Evolutionary conservation across 139 green algal genomes (phyloP).

Genomic region (Yamagishiella unicocca): DNA sequence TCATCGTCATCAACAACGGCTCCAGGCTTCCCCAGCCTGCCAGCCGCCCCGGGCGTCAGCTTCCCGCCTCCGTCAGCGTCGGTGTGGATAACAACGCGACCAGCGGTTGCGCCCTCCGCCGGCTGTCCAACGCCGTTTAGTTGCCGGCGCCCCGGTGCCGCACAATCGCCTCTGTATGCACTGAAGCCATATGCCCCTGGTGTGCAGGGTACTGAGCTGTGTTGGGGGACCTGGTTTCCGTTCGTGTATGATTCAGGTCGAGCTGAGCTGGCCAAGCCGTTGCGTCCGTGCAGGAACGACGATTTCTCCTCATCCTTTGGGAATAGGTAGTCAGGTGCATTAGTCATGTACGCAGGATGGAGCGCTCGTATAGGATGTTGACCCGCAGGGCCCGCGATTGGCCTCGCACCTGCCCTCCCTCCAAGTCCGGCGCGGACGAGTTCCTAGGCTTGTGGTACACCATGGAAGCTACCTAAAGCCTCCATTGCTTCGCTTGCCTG

Average conservation of each 20-base stretch:
- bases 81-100: too few species aligned
- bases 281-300: neutral
- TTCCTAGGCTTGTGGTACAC: neutral
- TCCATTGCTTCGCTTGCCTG: neutral
- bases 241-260: too few species aligned
- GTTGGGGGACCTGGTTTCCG: too few species aligned
- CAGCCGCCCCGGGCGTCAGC: neutral
- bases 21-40: neutral
- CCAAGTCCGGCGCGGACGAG: neutral
- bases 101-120: too few species aligned
- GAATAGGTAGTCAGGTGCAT: neutral
- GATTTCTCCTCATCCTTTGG: neutral
- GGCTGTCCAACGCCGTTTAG: too few species aligned
- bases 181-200: too few species aligned
- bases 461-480: neutral
- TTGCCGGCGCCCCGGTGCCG: too few species aligned
- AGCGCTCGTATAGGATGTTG: too few species aligned
- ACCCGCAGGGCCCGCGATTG: neutral
- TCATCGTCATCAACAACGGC: slow-evolving; percentile 18
- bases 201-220: too few species aligned
- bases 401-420: neutral
- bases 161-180: too few species aligned
- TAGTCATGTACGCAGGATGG: neutral
- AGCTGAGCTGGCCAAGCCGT: neutral
- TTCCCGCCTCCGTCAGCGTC: too few species aligned